Evolutionary conservation across 148 eudicot species (phyloP), one percentile per base, ranked within the genome.

Genomic region (Vaccinium corymbosum): DNA sequence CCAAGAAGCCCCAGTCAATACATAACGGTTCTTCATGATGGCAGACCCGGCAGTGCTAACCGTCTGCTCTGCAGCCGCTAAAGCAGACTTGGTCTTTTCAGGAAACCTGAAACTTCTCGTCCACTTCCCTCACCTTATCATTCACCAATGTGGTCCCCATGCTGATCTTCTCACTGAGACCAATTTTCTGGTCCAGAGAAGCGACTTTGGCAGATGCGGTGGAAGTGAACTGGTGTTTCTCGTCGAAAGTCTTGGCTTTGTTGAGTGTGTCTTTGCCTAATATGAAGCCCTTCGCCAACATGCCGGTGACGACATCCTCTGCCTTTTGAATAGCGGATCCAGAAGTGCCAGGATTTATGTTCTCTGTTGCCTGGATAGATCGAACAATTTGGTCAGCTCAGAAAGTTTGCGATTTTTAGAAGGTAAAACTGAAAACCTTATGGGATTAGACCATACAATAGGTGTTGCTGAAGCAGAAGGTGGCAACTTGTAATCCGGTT

Each of bases 271-370:
- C 98, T 86, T 96, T 96, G 72, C 99, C 98, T 86, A 96, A 86
- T 56, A 92, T 89, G 76, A 94, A 96, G 77, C 99, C 99, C 87
- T 88, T 96, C 80, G 99, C 99, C 85, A 94, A 83, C 98, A 96
- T 94, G 85, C 90, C 83, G 81, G 92, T 93, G 11, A 96, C 98
- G 20, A 94, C 97, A 84, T 96, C 99, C 88, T 96, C 98, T 5
- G 99, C 97, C 85, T 92, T 93, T 83, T 92, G 93, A 75, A 91
- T 91, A 61, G 94, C 92, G 20, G 94, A 87, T n/a, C 86, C 94
- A 25, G 79, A 81, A 42, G 77, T 85, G 22, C 82, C 90, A 27
- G 86, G 82, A 85, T 77, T 90, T 74, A 83, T 68, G 86, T 88
- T 85, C 80, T 86, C 93, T 27, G 84, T 32, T 29, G 78, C 89